Evolutionary conservation across 768 basidiomycete species (phyloP), one percentile per base, ranked within the genome.

Genomic region (Porphyrellus cyaneotinctus): DNA sequence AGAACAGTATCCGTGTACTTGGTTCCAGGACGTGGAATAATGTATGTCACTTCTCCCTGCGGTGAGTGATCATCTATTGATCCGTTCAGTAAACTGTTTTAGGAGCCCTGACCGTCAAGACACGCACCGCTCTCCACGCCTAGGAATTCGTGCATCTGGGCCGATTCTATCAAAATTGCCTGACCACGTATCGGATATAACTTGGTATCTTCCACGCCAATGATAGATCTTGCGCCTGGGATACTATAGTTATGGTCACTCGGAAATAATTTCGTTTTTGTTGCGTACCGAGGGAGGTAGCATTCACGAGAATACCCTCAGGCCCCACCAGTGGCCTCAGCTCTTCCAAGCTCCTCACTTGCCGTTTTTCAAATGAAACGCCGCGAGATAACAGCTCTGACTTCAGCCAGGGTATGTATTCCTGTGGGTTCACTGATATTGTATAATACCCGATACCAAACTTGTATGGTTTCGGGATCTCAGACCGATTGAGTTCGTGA

Each of bases 131-230:
- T 28, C 11, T 62, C 41, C 24, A 53, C 59, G 59, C 47, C 43
- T 26, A 73, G 32, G 48, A 61, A 72, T 51, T 75, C 72, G 39
- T 71, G 47, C 41, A 90, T 72, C 71, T 79, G 77, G 0, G 88
- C 85, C 3, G 89, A 88, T 35, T 80, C 69, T 20, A 95, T 75
- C 17, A 93, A 66, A 10, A 94, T 83, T 0, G 89, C 86, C 70
- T 95, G 94, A 9, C 93, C 93, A 39, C 91, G 77, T 57, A 93
- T 79, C 1, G 93, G 91, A 64, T 81, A 83, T 22, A 93, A 72
- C 22, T 72, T 73, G 52, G 76, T 75, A 66, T 97, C 94, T 62
- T 93, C 85, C 3, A 95, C 82, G 6, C 92, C 93, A 13, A 88
- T 80, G 38, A 95, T 75, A 30, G 81, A 83, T 45, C 81, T 76